Conservation (phyloP, 805 yeast genomes). For the Saturnispora ahearnii region DNA sequence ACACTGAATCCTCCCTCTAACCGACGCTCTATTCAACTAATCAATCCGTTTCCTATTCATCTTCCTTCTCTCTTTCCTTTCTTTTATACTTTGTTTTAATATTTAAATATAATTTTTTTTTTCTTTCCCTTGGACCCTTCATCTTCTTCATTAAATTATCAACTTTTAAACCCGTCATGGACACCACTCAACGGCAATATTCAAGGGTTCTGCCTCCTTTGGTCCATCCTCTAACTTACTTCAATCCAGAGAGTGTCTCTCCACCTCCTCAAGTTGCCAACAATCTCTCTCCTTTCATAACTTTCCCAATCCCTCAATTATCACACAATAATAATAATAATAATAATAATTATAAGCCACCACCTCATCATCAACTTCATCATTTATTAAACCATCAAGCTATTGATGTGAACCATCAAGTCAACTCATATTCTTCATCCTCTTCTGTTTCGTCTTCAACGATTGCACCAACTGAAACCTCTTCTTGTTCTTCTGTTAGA, state of each 20-base stretch:
- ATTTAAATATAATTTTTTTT: background rate
- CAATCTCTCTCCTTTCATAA: background rate
- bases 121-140: background rate
- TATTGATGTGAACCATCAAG: background rate
- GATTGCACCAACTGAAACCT: conserved; percentile 2
- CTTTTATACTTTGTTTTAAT: background rate
- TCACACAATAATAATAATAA: background rate
- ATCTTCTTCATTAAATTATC: background rate
- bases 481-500: conserved; percentile 5
- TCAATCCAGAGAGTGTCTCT: background rate
- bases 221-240: background rate
- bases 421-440: background rate
- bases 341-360: background rate
- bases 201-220: background rate
- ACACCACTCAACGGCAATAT: background rate
- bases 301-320: background rate
- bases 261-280: background rate
- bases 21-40: too few species aligned
- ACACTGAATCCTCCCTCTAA: background rate
- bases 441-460: background rate
- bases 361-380: background rate
- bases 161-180: background rate
- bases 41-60: background rate
- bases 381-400: background rate
- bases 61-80: background rate